Base-by-base conservation (phyloP, 148 eudicot species). In the Persicaria tinctoria region DNA sequence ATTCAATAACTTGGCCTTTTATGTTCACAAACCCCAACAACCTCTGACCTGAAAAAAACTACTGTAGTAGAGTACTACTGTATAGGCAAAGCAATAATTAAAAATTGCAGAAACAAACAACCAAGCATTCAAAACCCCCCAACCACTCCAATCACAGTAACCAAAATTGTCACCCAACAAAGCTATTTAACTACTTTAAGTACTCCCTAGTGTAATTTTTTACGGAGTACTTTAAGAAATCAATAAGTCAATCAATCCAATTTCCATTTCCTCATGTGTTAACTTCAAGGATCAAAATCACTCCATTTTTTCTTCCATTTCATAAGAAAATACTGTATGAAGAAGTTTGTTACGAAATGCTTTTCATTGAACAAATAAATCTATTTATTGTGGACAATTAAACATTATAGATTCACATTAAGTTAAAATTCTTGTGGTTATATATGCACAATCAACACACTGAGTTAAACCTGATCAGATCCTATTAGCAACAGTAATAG, bases 71-170 rank as follows among this genome's bases (percentile, higher is more conserved):
- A 23, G 27, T 23, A 23, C 27, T 23, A 23, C 27, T 23, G 27
- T 23, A 66, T 66, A 66, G 64, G 9, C 70, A 41, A 41, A 12
- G 48, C 47, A 41, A 66, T 66, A 66, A 32, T 32, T 32, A 66
- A 66, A 56, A 13, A 66, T 38, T 5, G 70, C 70, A 66, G 47
- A 66, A 41, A 6, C 47, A 66, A 44, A 66, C 70, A 66, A 41
- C n/a, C 11, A 41, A 12, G 46, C 18, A 41, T 66, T 41, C 70
- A 66, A 66, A 44, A 66, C 70, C 70, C 7, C 46, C 1, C 12
- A 50, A 66, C 47, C 5, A 44, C 70, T 41, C 13, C 70, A 41
- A 66, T 66, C 70, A 66, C 70, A 66, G 17, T 66, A 66, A 66
- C 18, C 70, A 41, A 66, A 66, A 66, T 66, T 13, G 70, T 66